A percentile compares a stretch with the other conserved stretches of the same genome.
Evolutionary conservation across 2,329 filamentous ascomycete species (phyloP).

Genomic region (Aphanocladium album): DNA sequence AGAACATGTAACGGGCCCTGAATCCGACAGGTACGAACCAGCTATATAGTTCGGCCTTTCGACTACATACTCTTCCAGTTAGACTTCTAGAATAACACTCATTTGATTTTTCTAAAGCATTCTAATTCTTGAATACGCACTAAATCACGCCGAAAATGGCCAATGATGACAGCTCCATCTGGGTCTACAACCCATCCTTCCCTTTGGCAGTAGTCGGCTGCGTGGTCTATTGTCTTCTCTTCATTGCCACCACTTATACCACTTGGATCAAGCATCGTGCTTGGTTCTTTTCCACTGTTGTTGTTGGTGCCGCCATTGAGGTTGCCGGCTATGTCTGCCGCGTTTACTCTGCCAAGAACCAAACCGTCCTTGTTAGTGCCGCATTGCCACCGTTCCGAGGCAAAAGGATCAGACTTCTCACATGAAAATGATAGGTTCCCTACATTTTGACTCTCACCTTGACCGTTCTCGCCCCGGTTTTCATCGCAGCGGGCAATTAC

Average conservation of each 20-base stretch:
- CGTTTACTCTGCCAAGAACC: slow-evolving; percentile 31
- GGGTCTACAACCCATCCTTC: slow-evolving; percentile 40
- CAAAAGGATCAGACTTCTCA: not conserved
- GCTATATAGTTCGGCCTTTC: not conserved
- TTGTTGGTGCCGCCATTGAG: slow-evolving; percentile 37
- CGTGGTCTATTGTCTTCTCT: slow-evolving; percentile 35
- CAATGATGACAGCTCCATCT: slow-evolving; percentile 27
- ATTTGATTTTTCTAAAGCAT: not conserved
- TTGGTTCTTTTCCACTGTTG: slow-evolving; percentile 38
- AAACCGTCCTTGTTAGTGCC: slow-evolving; percentile 27
- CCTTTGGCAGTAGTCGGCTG: slow-evolving; percentile 37
- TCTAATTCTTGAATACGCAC: not conserved
- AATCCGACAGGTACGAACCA: slow-evolving; percentile 5
- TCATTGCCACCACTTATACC: slow-evolving; percentile 33
- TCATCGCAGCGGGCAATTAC: slow-evolving; percentile 47
- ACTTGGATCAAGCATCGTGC: slow-evolving; percentile 37
- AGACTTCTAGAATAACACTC: not conserved
- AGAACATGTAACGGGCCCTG: not conserved
- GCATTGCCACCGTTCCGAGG: not conserved
- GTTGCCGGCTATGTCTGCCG: slow-evolving; percentile 38
- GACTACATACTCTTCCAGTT: not conserved
- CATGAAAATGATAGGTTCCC: slow-evolving; percentile 21
- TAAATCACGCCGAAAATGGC: slow-evolving; percentile 18
- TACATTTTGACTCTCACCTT: slow-evolving; percentile 36
- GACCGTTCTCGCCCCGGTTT: slow-evolving; percentile 44